Percentiles rank a stretch among this genome's conserved stretches.
Evolutionary conservation across 2,329 filamentous ascomycete species (phyloP).

Genomic region (Endothia cerciana): DNA sequence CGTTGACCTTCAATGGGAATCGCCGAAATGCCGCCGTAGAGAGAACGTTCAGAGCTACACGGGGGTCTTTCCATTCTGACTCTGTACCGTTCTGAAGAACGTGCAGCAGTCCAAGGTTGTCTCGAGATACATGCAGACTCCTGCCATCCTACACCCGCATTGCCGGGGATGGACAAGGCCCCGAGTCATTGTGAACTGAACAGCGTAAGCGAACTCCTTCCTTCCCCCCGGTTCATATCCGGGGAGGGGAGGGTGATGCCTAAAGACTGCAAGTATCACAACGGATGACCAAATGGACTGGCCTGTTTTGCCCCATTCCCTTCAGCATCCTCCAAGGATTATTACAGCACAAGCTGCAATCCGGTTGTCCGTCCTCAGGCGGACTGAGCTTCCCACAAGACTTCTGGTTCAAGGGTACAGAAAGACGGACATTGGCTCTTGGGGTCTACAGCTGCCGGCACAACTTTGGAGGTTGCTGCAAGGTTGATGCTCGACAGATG

Average conservation of each 20-base stretch:
- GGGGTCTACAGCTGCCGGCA: background rate
- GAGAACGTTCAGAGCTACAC: background rate
- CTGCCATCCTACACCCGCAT: background rate
- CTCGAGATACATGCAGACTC: background rate
- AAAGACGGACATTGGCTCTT: background rate
- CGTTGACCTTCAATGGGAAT: background rate
- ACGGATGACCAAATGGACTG: no score
- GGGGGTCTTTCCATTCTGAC: background rate
- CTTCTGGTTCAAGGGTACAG: background rate
- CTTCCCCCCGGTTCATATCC: background rate
- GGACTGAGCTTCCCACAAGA: background rate
- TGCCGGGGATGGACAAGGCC: background rate
- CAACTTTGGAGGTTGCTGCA: no score
- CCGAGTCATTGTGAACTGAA: background rate
- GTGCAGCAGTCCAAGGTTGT: background rate
- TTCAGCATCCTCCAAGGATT: background rate
- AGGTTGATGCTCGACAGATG: no score
- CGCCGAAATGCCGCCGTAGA: conserved; percentile 1
- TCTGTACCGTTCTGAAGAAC: background rate
- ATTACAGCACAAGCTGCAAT: no score
- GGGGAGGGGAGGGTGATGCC: background rate
- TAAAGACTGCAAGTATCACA: background rate
- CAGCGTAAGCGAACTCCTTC: background rate
- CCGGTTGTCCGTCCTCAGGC: background rate
- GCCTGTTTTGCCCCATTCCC: background rate